These are phyloP conservation scores for Ganoderma leucocontextum DNA, from an alignment of 1,284 basidiomycete genomes.

Conservation along the genomic window DNA sequence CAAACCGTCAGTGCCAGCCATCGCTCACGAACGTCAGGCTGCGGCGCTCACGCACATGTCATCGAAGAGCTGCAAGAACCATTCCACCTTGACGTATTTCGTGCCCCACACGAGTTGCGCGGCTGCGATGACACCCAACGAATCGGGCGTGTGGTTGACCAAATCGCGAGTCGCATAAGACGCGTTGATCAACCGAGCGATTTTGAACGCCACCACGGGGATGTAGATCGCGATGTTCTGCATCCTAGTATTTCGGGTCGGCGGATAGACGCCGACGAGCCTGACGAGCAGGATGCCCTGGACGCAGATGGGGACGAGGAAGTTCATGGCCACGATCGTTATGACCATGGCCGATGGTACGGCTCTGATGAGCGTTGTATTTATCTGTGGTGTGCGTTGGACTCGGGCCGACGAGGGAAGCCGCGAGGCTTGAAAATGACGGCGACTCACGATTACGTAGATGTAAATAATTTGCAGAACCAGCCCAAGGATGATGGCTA, in stretches of 20 bases:
- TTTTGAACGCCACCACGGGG: slow-evolving; percentile 5
- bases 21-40: not conserved
- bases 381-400: not conserved
- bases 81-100: slow-evolving; percentile 33
- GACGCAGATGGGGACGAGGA: slow-evolving; percentile 32
- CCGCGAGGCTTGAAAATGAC: not conserved
- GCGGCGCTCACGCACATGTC: slow-evolving; percentile 30
- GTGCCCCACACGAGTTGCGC: not conserved
- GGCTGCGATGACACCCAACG: not conserved
- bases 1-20: not conserved
- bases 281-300: slow-evolving; percentile 38
- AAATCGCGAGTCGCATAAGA: not conserved
- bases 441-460: slow-evolving; percentile 11
- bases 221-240: slow-evolving; percentile 18
- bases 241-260: slow-evolving; percentile 6
- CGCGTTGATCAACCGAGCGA: slow-evolving; percentile 6
- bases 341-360: not conserved
- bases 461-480: slow-evolving; percentile 18
- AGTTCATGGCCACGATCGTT: slow-evolving; percentile 15
- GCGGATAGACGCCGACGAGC: slow-evolving; percentile 35
- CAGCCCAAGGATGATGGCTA: slow-evolving; percentile 31
- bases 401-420: not conserved
- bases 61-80: slow-evolving; percentile 41
- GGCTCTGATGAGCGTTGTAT: not conserved
- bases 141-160: not conserved